phyloP scores from a whole-genome alignment of 2,329 filamentous ascomycete species.

The Trichoderma aggressivum region DNA sequence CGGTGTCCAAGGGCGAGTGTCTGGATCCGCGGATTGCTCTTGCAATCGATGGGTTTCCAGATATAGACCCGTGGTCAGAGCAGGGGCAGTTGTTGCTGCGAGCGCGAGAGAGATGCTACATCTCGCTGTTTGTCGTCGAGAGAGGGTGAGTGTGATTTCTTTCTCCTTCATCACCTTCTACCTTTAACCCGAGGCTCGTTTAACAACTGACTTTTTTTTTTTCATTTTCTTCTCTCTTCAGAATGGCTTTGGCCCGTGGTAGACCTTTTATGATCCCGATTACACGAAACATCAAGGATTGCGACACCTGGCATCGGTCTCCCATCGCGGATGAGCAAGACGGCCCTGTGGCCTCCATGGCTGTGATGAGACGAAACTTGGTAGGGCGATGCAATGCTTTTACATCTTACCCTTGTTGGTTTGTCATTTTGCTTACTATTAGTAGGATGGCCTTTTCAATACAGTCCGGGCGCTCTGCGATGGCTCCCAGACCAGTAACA shows the following conservation, averaged over 20 bases:
- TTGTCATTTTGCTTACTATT: background rate
- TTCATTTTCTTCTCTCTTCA: background rate
- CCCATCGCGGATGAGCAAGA: slow-evolving; percentile 63
- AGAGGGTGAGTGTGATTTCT: slow-evolving; percentile 49
- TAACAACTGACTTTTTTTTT: background rate
- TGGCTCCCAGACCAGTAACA: slow-evolving; percentile 46
- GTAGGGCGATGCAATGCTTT: slow-evolving; percentile 35
- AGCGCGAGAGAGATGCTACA: slow-evolving; percentile 65
- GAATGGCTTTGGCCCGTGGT: slow-evolving; percentile 66
- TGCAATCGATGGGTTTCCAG: slow-evolving; percentile 63
- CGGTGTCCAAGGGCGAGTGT: slow-evolving; percentile 61
- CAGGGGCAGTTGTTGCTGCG: slow-evolving; percentile 60
- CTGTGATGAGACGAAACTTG: slow-evolving; percentile 64
- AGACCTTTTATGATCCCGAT: slow-evolving; percentile 66
- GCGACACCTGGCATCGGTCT: slow-evolving; percentile 66
- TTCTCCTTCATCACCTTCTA: background rate
- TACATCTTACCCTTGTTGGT: background rate
- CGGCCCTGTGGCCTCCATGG: slow-evolving; percentile 68
- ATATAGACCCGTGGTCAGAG: slow-evolving; percentile 59
- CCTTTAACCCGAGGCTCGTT: background rate
- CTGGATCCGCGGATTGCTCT: slow-evolving; percentile 65
- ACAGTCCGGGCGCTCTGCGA: slow-evolving; percentile 60
- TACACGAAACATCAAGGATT: slow-evolving; percentile 62
- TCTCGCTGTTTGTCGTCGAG: slow-evolving; percentile 69
- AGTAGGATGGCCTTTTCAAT: slow-evolving; percentile 53